Conservation (phyloP, 345 rosid species). For the Jatropha curcas region DNA sequence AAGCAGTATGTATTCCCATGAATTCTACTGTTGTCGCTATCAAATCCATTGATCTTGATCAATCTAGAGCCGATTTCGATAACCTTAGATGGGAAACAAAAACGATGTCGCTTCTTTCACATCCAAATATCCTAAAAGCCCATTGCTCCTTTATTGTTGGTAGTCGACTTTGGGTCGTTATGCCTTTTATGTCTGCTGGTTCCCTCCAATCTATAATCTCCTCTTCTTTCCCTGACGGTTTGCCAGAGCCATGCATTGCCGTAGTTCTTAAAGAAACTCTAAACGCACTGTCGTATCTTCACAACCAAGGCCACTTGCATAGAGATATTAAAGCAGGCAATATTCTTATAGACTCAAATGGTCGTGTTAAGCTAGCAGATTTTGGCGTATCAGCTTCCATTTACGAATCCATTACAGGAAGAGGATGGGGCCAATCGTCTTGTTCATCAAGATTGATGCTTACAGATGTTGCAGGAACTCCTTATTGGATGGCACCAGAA, state of each 20-base stretch:
- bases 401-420: conserved; percentile 45
- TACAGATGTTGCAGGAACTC: conserved; percentile 77
- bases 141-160: conserved; percentile 81
- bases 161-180: conserved; percentile 82
- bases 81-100: conserved; percentile 68
- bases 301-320: conserved; percentile 76
- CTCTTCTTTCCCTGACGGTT: conserved; percentile 60
- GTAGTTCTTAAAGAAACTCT: conserved; percentile 68
- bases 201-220: conserved; percentile 78
- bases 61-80: conserved; percentile 61
- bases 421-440: conserved; percentile 12
- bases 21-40: conserved; percentile 67
- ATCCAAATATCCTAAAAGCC: conserved; percentile 75
- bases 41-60: conserved; percentile 81
- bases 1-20: conserved; percentile 64
- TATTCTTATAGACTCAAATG: conserved; percentile 64
- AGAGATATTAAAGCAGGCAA: conserved; percentile 83
- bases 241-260: conserved; percentile 75
- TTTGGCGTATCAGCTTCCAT: conserved; percentile 86
- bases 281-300: conserved; percentile 65
- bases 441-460: conserved; percentile 48
- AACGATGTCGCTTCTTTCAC: conserved; percentile 77
- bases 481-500: conserved; percentile 99
- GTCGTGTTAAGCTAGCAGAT: conserved; percentile 76
- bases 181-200: conserved; percentile 94